Evolutionary conservation across 495 filamentous ascomycete species (phyloP).

Genomic region (Xylaria bambusicola): DNA sequence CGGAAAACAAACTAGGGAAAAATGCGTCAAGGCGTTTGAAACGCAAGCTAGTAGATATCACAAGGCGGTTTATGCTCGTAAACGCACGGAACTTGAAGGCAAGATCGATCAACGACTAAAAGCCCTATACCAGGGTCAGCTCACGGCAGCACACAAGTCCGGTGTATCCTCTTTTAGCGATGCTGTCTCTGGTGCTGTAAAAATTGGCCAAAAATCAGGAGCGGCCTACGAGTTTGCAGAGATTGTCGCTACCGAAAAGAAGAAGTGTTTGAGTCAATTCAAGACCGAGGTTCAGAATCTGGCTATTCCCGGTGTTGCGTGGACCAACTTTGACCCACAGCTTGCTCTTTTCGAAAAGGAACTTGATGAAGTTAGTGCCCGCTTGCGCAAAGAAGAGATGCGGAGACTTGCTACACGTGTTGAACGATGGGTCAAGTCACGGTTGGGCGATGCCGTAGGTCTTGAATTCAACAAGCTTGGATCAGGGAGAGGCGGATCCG

Average conservation of each 20-base stretch:
- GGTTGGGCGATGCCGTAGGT: constrained; percentile 83
- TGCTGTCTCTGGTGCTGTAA: constrained; percentile 73
- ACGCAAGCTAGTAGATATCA: constrained; percentile 90
- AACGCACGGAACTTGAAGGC: constrained; percentile 78
- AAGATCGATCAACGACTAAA: constrained; percentile 88
- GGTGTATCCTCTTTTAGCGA: constrained; percentile 88
- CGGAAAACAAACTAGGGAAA: constrained; percentile 71
- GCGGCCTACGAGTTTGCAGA: constrained; percentile 89
- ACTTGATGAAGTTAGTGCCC: constrained; percentile 78
- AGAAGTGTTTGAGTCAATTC: constrained; percentile 71
- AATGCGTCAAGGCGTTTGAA: constrained; percentile 81
- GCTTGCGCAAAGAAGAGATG: constrained; percentile 92
- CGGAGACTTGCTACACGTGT: constrained; percentile 83
- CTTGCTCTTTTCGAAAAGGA: constrained; percentile 69
- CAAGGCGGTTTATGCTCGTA: constrained; percentile 87
- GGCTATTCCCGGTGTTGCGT: constrained; percentile 72
- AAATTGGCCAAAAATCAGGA: constrained; percentile 87
- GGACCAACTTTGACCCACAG: constrained; percentile 69
- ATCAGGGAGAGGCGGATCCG: constrained; percentile 76
- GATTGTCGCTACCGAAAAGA: constrained; percentile 84
- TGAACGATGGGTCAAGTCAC: constrained; percentile 88
- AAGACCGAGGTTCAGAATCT: constrained; percentile 73
- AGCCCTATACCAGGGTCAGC: constrained; percentile 80
- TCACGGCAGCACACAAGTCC: constrained; percentile 82
- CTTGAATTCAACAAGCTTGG: constrained; percentile 94